A percentile compares a stretch with the other conserved stretches of the same genome.
Conservation (phyloP, 2,329 filamentous ascomycete genomes). For the Exophiala mesophila region DNA sequence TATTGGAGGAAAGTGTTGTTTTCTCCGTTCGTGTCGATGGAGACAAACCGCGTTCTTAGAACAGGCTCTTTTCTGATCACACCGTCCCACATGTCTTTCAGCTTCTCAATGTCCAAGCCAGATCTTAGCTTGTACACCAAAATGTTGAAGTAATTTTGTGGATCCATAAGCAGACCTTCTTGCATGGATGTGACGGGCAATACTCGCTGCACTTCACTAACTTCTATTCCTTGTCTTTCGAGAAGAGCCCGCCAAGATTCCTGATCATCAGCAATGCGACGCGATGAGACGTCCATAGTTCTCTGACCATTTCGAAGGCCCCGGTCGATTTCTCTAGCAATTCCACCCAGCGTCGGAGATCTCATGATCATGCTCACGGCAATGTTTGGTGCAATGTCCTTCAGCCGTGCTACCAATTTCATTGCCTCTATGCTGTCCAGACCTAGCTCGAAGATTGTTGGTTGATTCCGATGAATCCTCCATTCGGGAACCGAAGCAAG, state of each 20-base stretch:
- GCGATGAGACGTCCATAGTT: too few relatives aligned
- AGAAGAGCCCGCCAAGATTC: conserved; percentile 38
- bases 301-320: conserved; percentile 4
- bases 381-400: conserved; percentile 54
- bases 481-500: conserved; percentile 53
- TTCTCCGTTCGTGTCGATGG: conserved; percentile 38
- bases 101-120: conserved; percentile 49
- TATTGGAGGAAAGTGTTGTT: conserved; percentile 13
- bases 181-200: conserved; percentile 78
- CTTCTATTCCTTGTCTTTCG: conserved; percentile 30
- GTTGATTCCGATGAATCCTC: conserved; percentile 54
- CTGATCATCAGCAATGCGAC: conserved; percentile 25
- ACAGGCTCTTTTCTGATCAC: conserved; percentile 63
- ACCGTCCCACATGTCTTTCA: conserved; percentile 58
- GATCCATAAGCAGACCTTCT: conserved; percentile 68
- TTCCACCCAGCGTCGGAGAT: conserved; percentile 60
- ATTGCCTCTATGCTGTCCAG: conserved; percentile 91
- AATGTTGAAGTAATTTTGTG: conserved; percentile 77
- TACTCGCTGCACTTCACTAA: conserved; percentile 51
- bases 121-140: conserved; percentile 62
- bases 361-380: conserved; percentile 74
- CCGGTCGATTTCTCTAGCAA: conserved; percentile 38
- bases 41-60: conserved; percentile 67
- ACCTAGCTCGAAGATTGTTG: conserved; percentile 69
- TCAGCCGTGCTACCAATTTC: conserved; percentile 70